phyloP scores from a whole-genome alignment of 2,329 filamentous ascomycete species.

The Claviceps fusiformis region DNA sequence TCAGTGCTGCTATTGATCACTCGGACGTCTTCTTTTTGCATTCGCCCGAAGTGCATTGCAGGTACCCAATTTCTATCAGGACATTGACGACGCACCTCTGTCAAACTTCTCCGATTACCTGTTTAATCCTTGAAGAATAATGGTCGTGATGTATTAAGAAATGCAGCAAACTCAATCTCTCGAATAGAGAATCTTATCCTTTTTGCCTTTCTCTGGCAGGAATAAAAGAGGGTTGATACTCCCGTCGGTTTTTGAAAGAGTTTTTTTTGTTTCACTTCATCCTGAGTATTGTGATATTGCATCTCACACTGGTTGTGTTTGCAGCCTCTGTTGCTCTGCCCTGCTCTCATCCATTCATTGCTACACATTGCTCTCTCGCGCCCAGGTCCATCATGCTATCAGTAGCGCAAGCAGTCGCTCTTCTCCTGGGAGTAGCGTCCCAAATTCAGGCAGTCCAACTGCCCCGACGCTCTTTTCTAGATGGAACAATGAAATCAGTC shows the following conservation, averaged over 20 bases:
- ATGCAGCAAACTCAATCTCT: neutral
- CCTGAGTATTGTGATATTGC: neutral
- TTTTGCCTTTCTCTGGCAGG: neutral
- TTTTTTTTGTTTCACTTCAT: too few species aligned
- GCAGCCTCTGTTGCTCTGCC: neutral
- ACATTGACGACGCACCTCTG: neutral
- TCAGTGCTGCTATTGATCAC: neutral
- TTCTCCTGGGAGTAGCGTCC: constrained; percentile 2
- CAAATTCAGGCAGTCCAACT: neutral
- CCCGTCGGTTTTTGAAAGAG: neutral
- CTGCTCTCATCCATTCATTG: neutral
- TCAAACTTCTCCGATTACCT: neutral
- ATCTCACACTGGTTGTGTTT: neutral
- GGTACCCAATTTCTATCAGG: neutral
- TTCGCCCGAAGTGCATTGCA: neutral
- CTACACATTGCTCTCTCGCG: neutral
- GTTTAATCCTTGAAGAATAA: neutral
- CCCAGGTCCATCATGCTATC: neutral
- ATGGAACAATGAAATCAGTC: neutral
- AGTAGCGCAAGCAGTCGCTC: neutral
- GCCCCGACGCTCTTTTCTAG: neutral
- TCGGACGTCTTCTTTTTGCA: neutral
- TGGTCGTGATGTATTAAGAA: neutral
- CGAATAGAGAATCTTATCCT: neutral
- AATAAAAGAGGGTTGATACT: neutral